Base-by-base conservation (phyloP, 1,284 basidiomycete genomes). In the Cutaneotrichosporon cutaneum region DNA sequence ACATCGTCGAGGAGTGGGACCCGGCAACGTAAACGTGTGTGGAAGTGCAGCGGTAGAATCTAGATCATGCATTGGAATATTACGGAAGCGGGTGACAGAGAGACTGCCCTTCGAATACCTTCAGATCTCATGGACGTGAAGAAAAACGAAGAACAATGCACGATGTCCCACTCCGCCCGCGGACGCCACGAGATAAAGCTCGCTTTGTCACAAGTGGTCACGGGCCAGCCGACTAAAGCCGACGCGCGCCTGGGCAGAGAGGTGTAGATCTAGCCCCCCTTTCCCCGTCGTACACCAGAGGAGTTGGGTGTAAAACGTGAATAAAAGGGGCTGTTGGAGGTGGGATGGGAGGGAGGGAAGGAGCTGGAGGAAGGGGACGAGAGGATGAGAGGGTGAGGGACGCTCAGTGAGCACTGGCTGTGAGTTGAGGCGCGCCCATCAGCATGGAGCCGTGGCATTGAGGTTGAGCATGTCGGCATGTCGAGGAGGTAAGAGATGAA, bases 1-100 rank as follows among this genome's bases (percentile, higher is more conserved):
- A 84, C 9, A 87, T 86, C 0, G 87, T 92, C 2, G 86, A 89
- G 61, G 92, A 97, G 65, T 84, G 83, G 68, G 83, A 87, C 24
- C 79, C 83, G 14, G 76, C 69, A 33, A 33, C 33, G 14, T 24
- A 39, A 18, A 16, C 16, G 7, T 26, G 22, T 1, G 48, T 32
- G 26, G 26, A 16, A 32, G 48, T 16, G 18, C 21, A 16, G 11
- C 4, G 26, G 48, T 51, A 32, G 48, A 51, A 51, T 32, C 48
- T 51, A 51, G 36, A 18, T 18, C 18, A 21, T 44, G 55, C 50
- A 56, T 33, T 21, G 51, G 18, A 33, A 32, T 13, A 56, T 16
- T 42, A 42, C 39, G 6, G n/a, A 32, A 30, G 26, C 11, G 18
- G 32, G 14, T 21, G 18, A 11, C 21, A 53, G 32, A 32, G 13